A percentile compares a stretch with the other conserved stretches of the same genome.
Conservation (phyloP, 2,329 filamentous ascomycete species). For the Thielaviopsis ethacetica region DNA sequence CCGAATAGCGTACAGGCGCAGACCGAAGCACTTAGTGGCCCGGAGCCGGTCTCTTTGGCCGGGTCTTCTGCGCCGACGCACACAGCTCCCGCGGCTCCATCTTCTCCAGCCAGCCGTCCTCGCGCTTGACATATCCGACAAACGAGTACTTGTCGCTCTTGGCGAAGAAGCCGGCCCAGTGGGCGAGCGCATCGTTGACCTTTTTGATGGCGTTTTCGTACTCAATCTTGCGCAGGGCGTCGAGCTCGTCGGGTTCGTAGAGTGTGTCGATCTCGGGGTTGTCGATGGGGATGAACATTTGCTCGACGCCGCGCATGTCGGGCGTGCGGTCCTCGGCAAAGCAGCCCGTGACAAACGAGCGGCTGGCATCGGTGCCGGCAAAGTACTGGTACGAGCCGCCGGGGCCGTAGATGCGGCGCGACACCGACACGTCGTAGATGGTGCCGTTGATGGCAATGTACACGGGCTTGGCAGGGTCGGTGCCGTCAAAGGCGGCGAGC, state of each 20-base stretch:
- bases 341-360: conserved; percentile 84
- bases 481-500: conserved; percentile 62
- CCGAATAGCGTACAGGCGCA: no score
- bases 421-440: conserved; percentile 67
- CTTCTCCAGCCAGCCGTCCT: conserved; percentile 40
- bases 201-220: conserved; percentile 43
- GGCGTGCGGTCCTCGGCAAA: conserved; percentile 72
- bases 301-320: conserved; percentile 75
- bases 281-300: conserved; percentile 59
- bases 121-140: conserved; percentile 57
- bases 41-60: conserved; percentile 26
- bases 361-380: conserved; percentile 68
- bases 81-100: conserved; percentile 52
- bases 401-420: conserved; percentile 57
- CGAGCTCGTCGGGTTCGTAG: conserved; percentile 38
- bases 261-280: conserved; percentile 43
- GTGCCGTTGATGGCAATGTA: conserved; percentile 82
- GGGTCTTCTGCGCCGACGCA: conserved; percentile 44
- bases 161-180: conserved; percentile 74
- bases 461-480: conserved; percentile 56
- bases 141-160: conserved; percentile 66
- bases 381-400: conserved; percentile 81
- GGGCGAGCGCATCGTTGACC: conserved; percentile 50
- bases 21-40: conserved; percentile 17
- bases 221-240: conserved; percentile 43